Base-by-base conservation (phyloP, 2,329 filamentous ascomycete genomes). In the Hansfordia pulvinata region DNA sequence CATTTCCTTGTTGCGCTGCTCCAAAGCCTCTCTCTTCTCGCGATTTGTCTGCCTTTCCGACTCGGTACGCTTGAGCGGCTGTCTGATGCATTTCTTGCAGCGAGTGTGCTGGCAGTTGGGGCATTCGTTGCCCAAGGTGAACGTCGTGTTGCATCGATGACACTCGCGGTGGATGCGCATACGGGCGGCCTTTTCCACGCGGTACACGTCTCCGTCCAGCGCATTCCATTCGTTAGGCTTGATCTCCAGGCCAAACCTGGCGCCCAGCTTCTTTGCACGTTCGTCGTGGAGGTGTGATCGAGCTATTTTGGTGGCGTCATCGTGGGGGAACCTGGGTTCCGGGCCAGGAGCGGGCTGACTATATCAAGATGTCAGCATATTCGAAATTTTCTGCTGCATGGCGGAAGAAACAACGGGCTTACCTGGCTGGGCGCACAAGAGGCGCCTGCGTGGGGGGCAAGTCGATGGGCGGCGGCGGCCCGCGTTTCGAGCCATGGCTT, bases 81-180 rank as follows among this genome's bases (percentile, higher is more conserved):
- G 71, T 29, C 82, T 73, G 16, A 73, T 69, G 49, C 86, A 94
- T 43, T 79, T 74, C 44, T 71, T 78, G 67, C 86, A 94, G 38
- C 82, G 72, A 24, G 62, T 60, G 54, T 94, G 86, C 39, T 79
- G 66, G 57, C 86, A 94, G 38, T 69, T 70, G 36, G 64, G 52
- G 53, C 86, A 93, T 32, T 77, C 62, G 54, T 77, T 84, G 41
- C 76, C 69, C 12, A 67, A 52, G 30, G 78, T 76, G 48, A 88
- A 93, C 14, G 69, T 68, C 10, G 76, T 70, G 31, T 75, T 69
- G 58, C 86, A 94, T 38, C 70, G 65, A 53, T 93, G 86, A 52
- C 86, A 94, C 35, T 69, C 76, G 38, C 76, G 71, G 48, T 81
- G 78, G 28, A 85, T 69, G 28, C 80, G 73, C 68, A 86, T 79